Evolutionary conservation across 495 filamentous ascomycete genomes (phyloP), one percentile per base, ranked within the genome.

Genomic region (Neurospora sp.): DNA sequence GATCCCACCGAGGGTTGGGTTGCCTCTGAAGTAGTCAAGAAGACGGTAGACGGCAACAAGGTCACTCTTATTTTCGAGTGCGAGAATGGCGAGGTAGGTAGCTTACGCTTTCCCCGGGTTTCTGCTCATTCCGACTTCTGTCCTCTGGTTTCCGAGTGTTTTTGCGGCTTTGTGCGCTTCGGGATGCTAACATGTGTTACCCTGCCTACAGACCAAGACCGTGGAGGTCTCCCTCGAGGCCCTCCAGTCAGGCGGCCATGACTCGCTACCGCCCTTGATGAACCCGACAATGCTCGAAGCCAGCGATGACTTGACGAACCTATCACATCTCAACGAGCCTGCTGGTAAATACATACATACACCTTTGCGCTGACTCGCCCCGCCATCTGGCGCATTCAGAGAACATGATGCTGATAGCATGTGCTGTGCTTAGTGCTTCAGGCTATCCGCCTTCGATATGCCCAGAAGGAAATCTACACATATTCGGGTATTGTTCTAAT

Each of bases 391-490:
- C 18, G 40, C 53, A 31, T 27, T 39, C 10, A 39, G 59, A 38
- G 46, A 46, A 37, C 31, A 73, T 70, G 35, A 71, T 72, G 75
- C 84, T 88, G 76, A 88, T 77, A 70, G 69, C 38, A 10, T 61
- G 69, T 71, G 70, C 71, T 39, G 40, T 31, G 27, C 72, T 73
- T 77, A 98, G 96, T 99, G 70, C 83, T 99, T 40, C 96, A 99
- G 86, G 96, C 96, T 37, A 99, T 99, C 79, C 94, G 93, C 79
- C 89, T 99, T 77, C 93, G 96, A 82, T 99, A 99, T 86, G 89
- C 92, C 71, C 97, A 99, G 80, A 98, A 98, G 80, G 96, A 99
- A 78, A 99, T 99, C 77, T 99, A 99, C 87, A 99, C 96, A 79
- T 99, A 99, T 85, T 96, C 93, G 82, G 96, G 96, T 77, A 99